Base-by-base conservation (phyloP, 2,329 filamentous ascomycete species). In the Verticillium albo-atrum region DNA sequence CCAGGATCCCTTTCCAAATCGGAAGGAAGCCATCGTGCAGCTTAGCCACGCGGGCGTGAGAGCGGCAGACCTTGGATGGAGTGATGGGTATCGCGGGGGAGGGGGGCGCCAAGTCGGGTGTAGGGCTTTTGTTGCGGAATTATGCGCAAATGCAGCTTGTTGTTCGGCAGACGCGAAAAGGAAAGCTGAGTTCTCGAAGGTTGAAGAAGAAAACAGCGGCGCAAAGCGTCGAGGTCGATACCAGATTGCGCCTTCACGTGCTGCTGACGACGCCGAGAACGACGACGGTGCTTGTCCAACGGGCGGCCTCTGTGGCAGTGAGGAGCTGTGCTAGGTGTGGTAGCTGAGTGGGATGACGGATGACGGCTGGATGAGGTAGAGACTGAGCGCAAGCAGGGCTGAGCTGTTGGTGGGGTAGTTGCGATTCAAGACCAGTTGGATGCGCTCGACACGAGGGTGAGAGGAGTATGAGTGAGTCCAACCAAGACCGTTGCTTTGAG, bases 11-110 rank as follows among this genome's bases (percentile, higher is more conserved):
- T 79, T 79, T 70, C 80, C 72, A 63, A 78, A 70, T 60, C 73
- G 70, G 62, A 77, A 72, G 63, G 75, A 77, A 66, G 80, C 73
- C 83, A 85, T 86, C 66, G 64, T 47, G n/a, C 20, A 23, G 17
- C 42, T 23, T 9, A 20, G 20, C 42, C 20, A 20, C 42, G 7
- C 23, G 14, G 17, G n/a, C 42, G 42, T 23, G 20, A 47, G n/a
- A 23, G n/a, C n/a, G 42, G 9, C 25, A 23, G 42, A 4, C 10
- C 25, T 7, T 23, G 9, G n/a, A 25, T 25, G 20, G n/a, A 20
- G 7, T 47, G 42, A 47, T 25, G 42, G n/a, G n/a, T 47, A 47
- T 47, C 42, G 42, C 20, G 20, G n/a, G 30, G 30, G 9, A 9
- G 30, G 6, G 14, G 6, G 14, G 25, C 42, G 42, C 42, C 6